Evolutionary conservation across 257 asterid genomes (phyloP), one percentile per base, ranked within the genome.

Genomic region (Solanum ossicruentum): DNA sequence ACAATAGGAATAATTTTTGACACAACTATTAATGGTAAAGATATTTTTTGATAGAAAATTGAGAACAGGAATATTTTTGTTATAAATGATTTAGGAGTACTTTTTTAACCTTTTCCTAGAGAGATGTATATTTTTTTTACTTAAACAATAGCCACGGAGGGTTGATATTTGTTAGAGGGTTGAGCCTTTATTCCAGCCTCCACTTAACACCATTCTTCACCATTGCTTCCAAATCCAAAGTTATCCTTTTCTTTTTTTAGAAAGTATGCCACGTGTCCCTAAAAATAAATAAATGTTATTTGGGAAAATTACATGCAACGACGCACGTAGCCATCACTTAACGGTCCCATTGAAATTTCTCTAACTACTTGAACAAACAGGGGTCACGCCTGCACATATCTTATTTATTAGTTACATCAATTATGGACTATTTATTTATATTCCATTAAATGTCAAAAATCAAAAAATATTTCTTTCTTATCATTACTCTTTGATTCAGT

Each of bases 181-280:
- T 15, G 39, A 15, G 63, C 79, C 73, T 47, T 86, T 67, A 77
- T 89, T 45, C 67, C 80, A 55, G 78, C 36, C 11, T 72, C 82
- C 88, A 88, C 89, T 85, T 88, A 81, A 85, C 87, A 67, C 55
- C n/a, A 77, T 77, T 67, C 87, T 78, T 80, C 84, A 57, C 90
- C 92, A 72, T 88, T 88, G 86, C 88, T 85, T 88, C 88, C 87
- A 89, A 85, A 86, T 89, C 89, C 89, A 85, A 58, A 88, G 47
- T 83, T 87, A 80, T 83, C 87, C 65, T 28, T 23, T 87, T 7
- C 69, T 71, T 84, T 71, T 71, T 15, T 26, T 67, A 28, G 55
- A 4, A 6, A 45, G 1, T 21, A 36, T 11, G 58, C 89, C 91
- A 88, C 91, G 91, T 86, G 89, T 73, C 87, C 26, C 32, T 36